phyloP scores from a whole-genome alignment of 2,329 filamentous ascomycete species.

The Chrysoporthe puriensis region DNA sequence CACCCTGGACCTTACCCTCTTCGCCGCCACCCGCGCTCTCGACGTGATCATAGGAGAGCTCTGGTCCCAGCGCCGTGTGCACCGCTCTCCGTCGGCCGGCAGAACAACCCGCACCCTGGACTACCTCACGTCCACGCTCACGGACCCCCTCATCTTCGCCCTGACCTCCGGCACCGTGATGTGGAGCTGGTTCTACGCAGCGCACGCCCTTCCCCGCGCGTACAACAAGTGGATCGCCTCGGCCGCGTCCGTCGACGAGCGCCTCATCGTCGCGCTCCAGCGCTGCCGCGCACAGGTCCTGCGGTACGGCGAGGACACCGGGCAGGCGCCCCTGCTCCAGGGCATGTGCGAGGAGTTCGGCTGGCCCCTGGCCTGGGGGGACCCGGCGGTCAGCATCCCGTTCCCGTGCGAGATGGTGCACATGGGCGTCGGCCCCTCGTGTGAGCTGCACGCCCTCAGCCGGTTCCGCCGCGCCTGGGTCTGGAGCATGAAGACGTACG shows the following conservation, averaged over 20 bases:
- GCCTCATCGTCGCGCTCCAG: conserved; percentile 75
- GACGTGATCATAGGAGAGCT: conserved; percentile 70
- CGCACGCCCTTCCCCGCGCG: conserved; percentile 68
- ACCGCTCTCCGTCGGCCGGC: conserved; percentile 40
- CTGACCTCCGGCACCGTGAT: conserved; percentile 76
- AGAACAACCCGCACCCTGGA: conserved; percentile 40
- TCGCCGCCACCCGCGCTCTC: conserved; percentile 71
- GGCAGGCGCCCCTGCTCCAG: conserved; percentile 68
- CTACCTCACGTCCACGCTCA: conserved; percentile 45
- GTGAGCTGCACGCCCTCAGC: conserved; percentile 72
- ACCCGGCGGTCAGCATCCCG: conserved; percentile 69
- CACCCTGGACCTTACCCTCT: conserved; percentile 83
- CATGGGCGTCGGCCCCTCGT: conserved; percentile 73
- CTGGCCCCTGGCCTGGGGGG: conserved; percentile 71
- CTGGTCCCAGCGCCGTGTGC: conserved; percentile 58
- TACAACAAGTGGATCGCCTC: conserved; percentile 84
- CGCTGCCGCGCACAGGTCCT: conserved; percentile 66
- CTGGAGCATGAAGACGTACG: conserved; percentile 76
- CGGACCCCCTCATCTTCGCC: conserved; percentile 74
- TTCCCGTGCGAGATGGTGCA: conserved; percentile 86
- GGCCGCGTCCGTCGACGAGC: conserved; percentile 73
- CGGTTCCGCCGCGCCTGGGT: conserved; percentile 72
- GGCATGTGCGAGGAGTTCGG: conserved; percentile 73
- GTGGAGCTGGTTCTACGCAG: conserved; percentile 86
- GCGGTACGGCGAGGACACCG: conserved; percentile 74